Evolutionary conservation across 257 asterid species (phyloP).

Genomic region (Solanum rostratum): DNA sequence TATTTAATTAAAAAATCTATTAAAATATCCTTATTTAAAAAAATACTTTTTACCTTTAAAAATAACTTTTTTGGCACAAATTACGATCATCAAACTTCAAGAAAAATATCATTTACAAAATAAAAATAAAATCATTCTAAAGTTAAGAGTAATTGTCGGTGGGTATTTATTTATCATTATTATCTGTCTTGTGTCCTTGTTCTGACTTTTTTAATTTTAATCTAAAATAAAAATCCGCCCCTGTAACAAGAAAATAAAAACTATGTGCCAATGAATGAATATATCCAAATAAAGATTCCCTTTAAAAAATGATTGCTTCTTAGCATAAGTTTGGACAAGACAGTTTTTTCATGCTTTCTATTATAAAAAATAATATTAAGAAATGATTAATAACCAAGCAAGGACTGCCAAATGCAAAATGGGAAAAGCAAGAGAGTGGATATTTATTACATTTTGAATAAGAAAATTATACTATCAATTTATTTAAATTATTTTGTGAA

Average conservation of each 20-base stretch:
- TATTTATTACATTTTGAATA: neutral
- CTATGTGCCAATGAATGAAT: neutral
- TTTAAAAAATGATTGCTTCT: neutral
- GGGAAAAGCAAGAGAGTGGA: neutral
- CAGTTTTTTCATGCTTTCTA: neutral
- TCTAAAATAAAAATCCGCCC: neutral
- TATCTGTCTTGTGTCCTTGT: neutral
- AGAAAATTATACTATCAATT: neutral
- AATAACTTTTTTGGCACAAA: too few species aligned
- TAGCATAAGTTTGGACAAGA: neutral
- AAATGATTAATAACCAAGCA: neutral
- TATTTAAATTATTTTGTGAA: neutral
- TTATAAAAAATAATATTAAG: neutral
- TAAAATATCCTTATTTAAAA: too few species aligned
- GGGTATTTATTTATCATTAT: neutral
- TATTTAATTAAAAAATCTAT: too few species aligned
- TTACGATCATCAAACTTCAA: too few species aligned
- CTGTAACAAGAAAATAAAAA: neutral
- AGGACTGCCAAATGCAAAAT: neutral
- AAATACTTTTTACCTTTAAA: too few species aligned
- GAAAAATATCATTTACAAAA: too few species aligned
- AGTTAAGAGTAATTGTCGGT: neutral
- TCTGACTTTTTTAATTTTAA: too few species aligned
- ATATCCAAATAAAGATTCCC: neutral
- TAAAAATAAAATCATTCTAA: neutral